Conservation (phyloP, 2,329 filamentous ascomycete genomes). For the Graphilbum fragrans region DNA sequence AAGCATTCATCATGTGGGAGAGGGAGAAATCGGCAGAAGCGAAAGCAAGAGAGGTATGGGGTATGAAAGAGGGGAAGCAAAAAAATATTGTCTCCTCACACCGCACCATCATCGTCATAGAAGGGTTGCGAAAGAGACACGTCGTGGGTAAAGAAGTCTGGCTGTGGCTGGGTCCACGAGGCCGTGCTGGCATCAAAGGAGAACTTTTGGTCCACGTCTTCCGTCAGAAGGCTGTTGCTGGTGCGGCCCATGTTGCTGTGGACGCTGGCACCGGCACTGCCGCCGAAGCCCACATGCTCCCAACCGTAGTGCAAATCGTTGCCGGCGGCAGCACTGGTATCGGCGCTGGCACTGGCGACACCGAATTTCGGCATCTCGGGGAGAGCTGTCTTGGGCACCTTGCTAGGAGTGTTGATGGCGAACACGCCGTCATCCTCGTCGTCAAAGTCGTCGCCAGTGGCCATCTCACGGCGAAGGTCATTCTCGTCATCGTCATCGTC, state of each 20-base stretch:
- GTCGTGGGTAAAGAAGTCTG: slow-evolving; percentile 2
- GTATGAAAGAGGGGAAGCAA: too few species aligned
- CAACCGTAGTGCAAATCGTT: neutral
- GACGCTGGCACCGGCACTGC: neutral
- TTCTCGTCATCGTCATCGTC: neutral
- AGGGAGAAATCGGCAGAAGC: too few species aligned
- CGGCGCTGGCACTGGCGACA: too few species aligned
- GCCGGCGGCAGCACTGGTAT: too few species aligned
- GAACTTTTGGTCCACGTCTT: neutral
- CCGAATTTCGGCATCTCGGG: too few species aligned
- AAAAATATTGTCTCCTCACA: neutral
- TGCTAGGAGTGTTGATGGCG: slow-evolving; percentile 24
- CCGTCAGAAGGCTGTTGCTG: neutral
- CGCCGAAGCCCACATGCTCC: neutral
- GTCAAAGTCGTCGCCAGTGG: slow-evolving; percentile 9
- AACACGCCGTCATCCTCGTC: slow-evolving; percentile 18
- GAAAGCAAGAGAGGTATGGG: too few species aligned
- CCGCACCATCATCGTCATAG: slow-evolving; percentile 7
- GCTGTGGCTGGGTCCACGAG: neutral
- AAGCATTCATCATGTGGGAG: too few species aligned
- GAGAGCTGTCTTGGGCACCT: slow-evolving; percentile 14
- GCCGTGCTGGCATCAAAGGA: neutral
- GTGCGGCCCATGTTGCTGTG: neutral
- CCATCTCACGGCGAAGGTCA: too few species aligned
- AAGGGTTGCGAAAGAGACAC: slow-evolving; percentile 1